Percentiles rank a stretch among this genome's conserved stretches.
phyloP scores from a whole-genome alignment of 148 eudicot species.

The Rhododendron simsii region DNA sequence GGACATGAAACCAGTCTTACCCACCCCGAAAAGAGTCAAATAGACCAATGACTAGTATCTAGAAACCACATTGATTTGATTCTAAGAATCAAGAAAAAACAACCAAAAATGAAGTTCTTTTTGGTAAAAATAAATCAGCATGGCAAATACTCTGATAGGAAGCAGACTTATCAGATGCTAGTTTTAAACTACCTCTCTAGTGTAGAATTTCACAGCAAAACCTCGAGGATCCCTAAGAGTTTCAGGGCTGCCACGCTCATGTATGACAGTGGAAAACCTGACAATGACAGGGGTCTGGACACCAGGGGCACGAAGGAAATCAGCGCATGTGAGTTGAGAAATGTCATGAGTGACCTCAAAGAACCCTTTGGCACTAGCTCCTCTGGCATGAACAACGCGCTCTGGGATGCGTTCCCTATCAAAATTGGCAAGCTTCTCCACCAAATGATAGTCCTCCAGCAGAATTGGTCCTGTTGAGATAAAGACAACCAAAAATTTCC shows the following conservation, averaged over 20 bases:
- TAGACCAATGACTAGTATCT: neutral
- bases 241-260: slow-evolving; percentile 98
- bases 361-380: slow-evolving; percentile 81
- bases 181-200: slow-evolving; percentile 67
- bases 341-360: slow-evolving; percentile 92
- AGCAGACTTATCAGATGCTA: neutral
- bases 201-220: slow-evolving; percentile 95
- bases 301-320: slow-evolving; percentile 88
- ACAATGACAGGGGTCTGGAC: slow-evolving; percentile 95
- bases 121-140: neutral
- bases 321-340: slow-evolving; percentile 86
- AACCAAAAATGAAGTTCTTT: neutral
- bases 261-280: slow-evolving; percentile 94
- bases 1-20: neutral
- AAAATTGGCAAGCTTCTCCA: slow-evolving; percentile 76
- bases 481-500: neutral
- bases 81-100: neutral
- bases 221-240: slow-evolving; percentile 95
- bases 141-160: neutral
- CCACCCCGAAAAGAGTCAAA: neutral
- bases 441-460: slow-evolving; percentile 75
- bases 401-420: slow-evolving; percentile 79
- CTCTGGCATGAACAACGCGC: slow-evolving; percentile 84
- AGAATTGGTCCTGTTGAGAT: slow-evolving; percentile 57
- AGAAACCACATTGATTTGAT: neutral